Evolutionary conservation across 2,329 filamentous ascomycete genomes (phyloP), one percentile per base, ranked within the genome.

Genomic region (Chalara sp.): DNA sequence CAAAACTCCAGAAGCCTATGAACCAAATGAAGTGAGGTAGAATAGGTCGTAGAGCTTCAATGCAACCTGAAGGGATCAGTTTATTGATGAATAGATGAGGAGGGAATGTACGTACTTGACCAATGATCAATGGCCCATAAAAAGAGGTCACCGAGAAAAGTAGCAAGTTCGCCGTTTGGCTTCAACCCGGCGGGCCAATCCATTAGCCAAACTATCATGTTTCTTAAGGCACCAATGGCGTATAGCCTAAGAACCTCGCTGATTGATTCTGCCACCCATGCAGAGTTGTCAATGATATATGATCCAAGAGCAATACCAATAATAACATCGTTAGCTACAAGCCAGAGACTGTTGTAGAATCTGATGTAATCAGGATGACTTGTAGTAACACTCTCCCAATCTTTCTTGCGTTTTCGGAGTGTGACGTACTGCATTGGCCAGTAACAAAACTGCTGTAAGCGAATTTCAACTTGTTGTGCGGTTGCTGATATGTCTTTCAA

Each of bases 41-140:
- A 39, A 84, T 77, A 1, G 93, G 92, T 48, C 85, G 81, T 10
- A 97, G 72, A 35, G 86, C 78, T 51, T 81, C 78, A 63, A 96
- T 88, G 63, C 85, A 93, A 60, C 78, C 86, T 85, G 50, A 10
- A 44, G 29, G 31, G 29, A 31, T 55, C 32, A 55, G 33, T 31
- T 37, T 37, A 10, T 8, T n/a, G 7, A 33, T 10, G 39, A 39
- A 31, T 33, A 21, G 21, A 21, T 21, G 21, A 21, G 21, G 21
- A 52, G 47, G 11, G 28, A 35, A 31, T 12, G 50, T 46, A 72
- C 80, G 66, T 72, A 88, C 87, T 86, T 51, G 89, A 87, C 93
- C 93, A 99, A 65, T 96, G 95, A 58, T 96, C 91, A 58, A 99
- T 97, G 45, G 99, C 93, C 93, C 93, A 99, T 3, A 97, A 74